phyloP scores from a whole-genome alignment of 768 basidiomycete genomes.

The Auricularia auricula-judae region DNA sequence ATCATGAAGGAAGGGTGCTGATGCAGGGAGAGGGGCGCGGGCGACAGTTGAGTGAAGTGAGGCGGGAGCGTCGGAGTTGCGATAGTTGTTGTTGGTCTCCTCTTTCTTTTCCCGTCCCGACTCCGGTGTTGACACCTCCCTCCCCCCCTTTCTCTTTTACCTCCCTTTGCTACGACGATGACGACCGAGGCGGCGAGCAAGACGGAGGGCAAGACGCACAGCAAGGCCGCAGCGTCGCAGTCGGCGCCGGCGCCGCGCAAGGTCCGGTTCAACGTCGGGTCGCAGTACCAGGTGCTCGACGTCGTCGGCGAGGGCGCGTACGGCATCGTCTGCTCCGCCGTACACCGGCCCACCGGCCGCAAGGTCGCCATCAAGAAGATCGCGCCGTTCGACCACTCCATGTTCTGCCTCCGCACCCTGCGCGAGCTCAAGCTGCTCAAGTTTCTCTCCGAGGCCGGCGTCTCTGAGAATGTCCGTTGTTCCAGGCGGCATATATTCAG shows the following conservation, averaged over 20 bases:
- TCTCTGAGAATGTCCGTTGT: constrained; percentile 2
- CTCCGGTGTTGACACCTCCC: constrained; percentile 30
- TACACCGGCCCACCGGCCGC: constrained; percentile 64
- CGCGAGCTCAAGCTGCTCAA: constrained; percentile 66
- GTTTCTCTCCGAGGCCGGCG: not conserved
- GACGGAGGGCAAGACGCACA: not conserved
- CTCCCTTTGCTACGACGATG: constrained; percentile 22
- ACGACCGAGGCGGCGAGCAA: constrained; percentile 24
- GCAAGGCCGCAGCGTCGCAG: not conserved
- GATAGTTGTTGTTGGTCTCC: too few relatives aligned
- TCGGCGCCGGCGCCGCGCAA: not conserved
- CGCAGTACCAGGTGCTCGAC: constrained; percentile 69
- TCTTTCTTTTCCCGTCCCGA: constrained; percentile 11
- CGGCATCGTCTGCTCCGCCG: constrained; percentile 71
- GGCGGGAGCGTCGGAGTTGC: constrained; percentile 24
- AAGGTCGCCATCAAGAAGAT: constrained; percentile 96
- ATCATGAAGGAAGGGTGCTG: too few relatives aligned
- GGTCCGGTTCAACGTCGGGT: constrained; percentile 1
- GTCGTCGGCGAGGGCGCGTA: constrained; percentile 90
- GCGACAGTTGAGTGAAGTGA: too few relatives aligned
- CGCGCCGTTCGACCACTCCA: constrained; percentile 87
- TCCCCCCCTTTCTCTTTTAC: constrained; percentile 34
- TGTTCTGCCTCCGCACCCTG: constrained; percentile 79
- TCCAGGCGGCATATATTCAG: not conserved
- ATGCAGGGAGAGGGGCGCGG: too few relatives aligned